These are phyloP conservation scores for Malus fusca DNA, from an alignment of 306 rosid species.

Conservation along the genomic window DNA sequence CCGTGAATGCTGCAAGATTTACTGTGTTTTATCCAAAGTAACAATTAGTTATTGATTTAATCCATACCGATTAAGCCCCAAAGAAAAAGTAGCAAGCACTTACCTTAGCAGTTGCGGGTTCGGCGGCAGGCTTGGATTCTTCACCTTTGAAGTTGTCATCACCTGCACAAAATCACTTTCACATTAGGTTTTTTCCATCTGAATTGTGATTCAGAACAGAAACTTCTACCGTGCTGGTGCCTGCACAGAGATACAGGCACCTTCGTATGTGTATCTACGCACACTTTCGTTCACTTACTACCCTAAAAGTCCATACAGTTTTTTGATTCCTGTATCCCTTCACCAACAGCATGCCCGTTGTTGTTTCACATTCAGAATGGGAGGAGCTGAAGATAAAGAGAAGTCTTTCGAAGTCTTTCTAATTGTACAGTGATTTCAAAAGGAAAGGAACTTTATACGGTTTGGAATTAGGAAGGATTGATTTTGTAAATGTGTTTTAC, in stretches of 20 bases:
- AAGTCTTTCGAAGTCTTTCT: neutral
- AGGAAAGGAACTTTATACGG: neutral
- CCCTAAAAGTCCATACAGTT: neutral
- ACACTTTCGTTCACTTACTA: neutral
- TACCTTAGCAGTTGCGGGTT: conserved; percentile 36
- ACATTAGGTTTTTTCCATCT: neutral
- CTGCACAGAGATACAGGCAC: neutral
- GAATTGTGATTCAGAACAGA: neutral
- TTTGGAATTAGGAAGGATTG: neutral
- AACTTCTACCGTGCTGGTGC: neutral
- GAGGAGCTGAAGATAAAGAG: neutral
- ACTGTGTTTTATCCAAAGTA: neutral
- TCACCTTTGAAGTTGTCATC: conserved; percentile 70
- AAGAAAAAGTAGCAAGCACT: neutral
- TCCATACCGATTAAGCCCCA: neutral
- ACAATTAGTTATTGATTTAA: neutral
- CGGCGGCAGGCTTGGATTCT: conserved; percentile 66
- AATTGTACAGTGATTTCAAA: neutral
- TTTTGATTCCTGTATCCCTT: neutral
- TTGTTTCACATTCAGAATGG: neutral
- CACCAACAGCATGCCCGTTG: neutral
- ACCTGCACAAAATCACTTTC: conserved; percentile 41
- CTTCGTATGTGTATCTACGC: neutral
- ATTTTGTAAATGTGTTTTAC: neutral
- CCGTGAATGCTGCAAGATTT: conserved; percentile 42